Conservation (phyloP, 805 yeast genomes). For the Lipomyces orientalis region DNA sequence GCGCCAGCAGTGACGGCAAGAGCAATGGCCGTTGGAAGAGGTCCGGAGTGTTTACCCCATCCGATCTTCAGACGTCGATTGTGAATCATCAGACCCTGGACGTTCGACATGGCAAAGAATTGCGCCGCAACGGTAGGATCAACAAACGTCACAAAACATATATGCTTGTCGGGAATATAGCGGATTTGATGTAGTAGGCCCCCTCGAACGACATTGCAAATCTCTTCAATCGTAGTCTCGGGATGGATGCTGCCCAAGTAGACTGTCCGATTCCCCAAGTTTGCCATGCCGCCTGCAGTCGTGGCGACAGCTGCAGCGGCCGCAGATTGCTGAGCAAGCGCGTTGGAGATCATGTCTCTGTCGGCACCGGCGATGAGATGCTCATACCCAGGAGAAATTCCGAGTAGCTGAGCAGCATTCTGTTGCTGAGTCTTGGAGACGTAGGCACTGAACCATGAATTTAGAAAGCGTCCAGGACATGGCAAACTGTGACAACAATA, state of each 20-base stretch:
- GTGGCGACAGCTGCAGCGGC: conserved; percentile 98
- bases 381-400: conserved; percentile 88
- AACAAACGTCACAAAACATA: conserved; percentile 91
- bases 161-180: conserved; percentile 81
- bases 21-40: conserved; percentile 82
- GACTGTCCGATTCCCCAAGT: conserved; percentile 91
- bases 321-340: conserved; percentile 86
- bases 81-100: conserved; percentile 86
- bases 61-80: conserved; percentile 88
- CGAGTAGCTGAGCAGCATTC: conserved; percentile 93
- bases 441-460: conserved; percentile 58
- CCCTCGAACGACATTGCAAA: conserved; percentile 95
- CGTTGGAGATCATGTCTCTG: conserved; percentile 52
- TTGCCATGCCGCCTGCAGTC: conserved; percentile 89
- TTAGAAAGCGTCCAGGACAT: conserved; percentile 47
- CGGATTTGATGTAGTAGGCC: conserved; percentile 87
- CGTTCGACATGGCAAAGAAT: conserved; percentile 90
- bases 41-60: conserved; percentile 98
- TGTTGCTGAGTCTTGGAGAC: conserved; percentile 95
- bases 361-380: conserved; percentile 74
- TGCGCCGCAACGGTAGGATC: conserved; percentile 98
- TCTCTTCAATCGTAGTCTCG: conserved; percentile 86
- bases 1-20: conserved; percentile 94
- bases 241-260: conserved; percentile 90
- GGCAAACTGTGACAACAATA: not conserved